Evolutionary conservation across 2,329 filamentous ascomycete species (phyloP).

Genomic region (Fusarium redolens): DNA sequence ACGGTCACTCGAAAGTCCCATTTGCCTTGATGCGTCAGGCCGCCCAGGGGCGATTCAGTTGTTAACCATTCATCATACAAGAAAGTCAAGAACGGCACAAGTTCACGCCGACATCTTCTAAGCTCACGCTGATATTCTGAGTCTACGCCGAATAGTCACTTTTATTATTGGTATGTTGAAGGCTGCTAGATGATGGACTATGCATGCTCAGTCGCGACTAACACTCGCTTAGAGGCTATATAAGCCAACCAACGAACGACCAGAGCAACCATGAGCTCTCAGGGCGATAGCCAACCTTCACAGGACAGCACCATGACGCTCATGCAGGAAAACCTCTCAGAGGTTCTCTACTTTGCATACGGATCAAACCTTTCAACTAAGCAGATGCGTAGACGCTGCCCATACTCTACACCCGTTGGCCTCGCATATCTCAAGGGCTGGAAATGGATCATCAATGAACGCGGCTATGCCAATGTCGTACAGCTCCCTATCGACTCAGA

Average conservation of each 20-base stretch:
- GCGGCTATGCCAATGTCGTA: conserved; percentile 77
- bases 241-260: neutral
- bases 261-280: conserved; percentile 42
- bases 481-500: conserved; percentile 33
- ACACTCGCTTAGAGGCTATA: conserved; percentile 4
- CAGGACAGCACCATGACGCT: conserved; percentile 52
- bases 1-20: conserved; percentile 3
- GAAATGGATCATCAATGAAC: conserved; percentile 73
- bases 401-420: conserved; percentile 64
- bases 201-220: neutral
- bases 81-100: neutral
- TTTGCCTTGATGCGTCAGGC: conserved; percentile 15
- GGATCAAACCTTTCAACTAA: conserved; percentile 75
- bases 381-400: conserved; percentile 74
- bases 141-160: conserved; percentile 17
- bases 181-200: neutral
- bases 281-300: conserved; percentile 49
- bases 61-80: conserved; percentile 6
- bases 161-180: neutral
- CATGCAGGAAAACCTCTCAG: conserved; percentile 50
- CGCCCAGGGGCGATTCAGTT: conserved; percentile 4
- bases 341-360: conserved; percentile 74
- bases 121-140: conserved; percentile 3
- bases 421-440: conserved; percentile 67
- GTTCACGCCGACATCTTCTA: conserved; percentile 12